A percentile compares a stretch with the other conserved stretches of the same genome.
These are phyloP conservation scores for Termitomyces sp. DNA, from an alignment of 768 basidiomycete genomes.

Conservation along the genomic window DNA sequence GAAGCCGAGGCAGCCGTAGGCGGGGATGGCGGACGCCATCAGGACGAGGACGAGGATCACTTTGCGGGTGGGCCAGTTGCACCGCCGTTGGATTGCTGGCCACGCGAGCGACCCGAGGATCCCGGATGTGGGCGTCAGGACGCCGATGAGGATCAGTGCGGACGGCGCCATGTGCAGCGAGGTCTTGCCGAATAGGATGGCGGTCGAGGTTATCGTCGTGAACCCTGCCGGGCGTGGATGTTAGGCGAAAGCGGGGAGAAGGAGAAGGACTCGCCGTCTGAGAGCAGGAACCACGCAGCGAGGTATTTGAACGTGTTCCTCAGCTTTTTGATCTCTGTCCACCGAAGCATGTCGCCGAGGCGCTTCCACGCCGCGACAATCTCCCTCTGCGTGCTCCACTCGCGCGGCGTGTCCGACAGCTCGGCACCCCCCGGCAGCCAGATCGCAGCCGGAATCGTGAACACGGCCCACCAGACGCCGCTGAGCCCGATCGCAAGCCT, in stretches of 20 bases:
- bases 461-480: conserved; percentile 85
- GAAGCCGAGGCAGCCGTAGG: conserved; percentile 84
- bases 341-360: conserved; percentile 69
- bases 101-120: conserved; percentile 82
- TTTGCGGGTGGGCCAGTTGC: conserved; percentile 60
- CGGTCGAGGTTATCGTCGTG: conserved; percentile 88
- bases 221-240: conserved; percentile 49
- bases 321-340: conserved; percentile 66
- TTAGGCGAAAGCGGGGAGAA: not conserved
- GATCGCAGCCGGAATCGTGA: conserved; percentile 71
- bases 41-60: conserved; percentile 65
- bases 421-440: conserved; percentile 53
- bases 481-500: conserved; percentile 81
- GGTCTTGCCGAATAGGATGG: conserved; percentile 90
- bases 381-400: conserved; percentile 46
- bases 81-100: conserved; percentile 64
- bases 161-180: conserved; percentile 75
- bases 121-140: conserved; percentile 72
- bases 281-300: conserved; percentile 90
- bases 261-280: conserved; percentile 57
- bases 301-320: conserved; percentile 87
- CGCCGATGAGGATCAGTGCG: conserved; percentile 73
- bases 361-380: conserved; percentile 69
- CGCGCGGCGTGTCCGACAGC: conserved; percentile 10
- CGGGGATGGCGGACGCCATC: conserved; percentile 61